Evolutionary conservation across 371 early-diverging fungal species (phyloP), one percentile per base, ranked within the genome.

Genomic region (Mortierella sp.): DNA sequence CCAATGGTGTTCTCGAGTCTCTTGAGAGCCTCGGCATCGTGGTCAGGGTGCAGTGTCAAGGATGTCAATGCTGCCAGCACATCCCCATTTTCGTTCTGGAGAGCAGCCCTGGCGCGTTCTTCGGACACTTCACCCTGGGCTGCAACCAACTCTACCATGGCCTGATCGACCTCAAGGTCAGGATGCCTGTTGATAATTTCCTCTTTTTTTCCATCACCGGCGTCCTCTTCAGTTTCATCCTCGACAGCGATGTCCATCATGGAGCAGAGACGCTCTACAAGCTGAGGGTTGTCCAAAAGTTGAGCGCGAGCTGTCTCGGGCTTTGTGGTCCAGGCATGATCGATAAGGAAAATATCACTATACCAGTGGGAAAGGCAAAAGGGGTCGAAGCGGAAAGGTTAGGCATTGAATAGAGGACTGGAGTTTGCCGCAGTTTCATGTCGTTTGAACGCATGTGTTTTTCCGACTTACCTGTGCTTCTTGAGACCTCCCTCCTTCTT

Each of bases 251-350:
- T 83, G 34, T 85, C 82, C 81, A 90, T 91, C 66, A 91, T 76
- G 16, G 79, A 79, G 27, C 86, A 88, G 60, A 90, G 79, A 48
- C 90, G 88, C 21, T 88, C 88, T 57, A 90, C 59, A 41, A 91
- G 64, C 9, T 78, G 80, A 0, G 81, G 84, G 16, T 83, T 82
- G n/a, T 79, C 70, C 21, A 65, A 54, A 12, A 91, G 80, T 54
- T 90, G 85, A 40, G 84, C 74, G 25, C 78, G 79, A 1, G 86
- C 88, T 22, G 72, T 82, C 41, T 86, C 88, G 0, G 86, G 81
- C 7, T 83, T 81, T 21, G 90, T 91, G 6, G 91, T 91, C 91
- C 91, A 91, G 24, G 90, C 89, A 62, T 90, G 90, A 57, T 90
- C 90, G 10, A 90, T 78, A 56, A 91, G 66, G 61, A 89, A 91